Base-by-base conservation (phyloP, 2,329 filamentous ascomycete genomes). In the Fusarium circinatum region DNA sequence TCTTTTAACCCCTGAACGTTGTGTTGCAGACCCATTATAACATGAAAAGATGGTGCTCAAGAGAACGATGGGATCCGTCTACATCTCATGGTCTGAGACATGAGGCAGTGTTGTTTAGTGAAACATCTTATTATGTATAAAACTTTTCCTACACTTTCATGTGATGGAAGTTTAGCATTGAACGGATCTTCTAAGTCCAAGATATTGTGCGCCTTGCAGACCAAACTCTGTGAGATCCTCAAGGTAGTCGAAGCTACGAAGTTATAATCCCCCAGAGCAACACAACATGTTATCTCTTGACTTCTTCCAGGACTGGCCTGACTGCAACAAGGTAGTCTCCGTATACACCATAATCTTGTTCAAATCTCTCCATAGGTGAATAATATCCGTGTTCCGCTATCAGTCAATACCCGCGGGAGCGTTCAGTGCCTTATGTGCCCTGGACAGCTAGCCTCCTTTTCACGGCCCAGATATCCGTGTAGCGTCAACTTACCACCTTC, bases 91-190 rank as follows among this genome's bases (percentile, higher is more conserved):
- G 44, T 61, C 42, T 62, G 63, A 68, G 63, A 42, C 42, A 41
- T 28, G 55, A 68, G 65, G 63, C 65, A 48, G 65, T 68, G 65
- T 68, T 62, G 22, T 20, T 62, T 57, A 56, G 57, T 61, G 70
- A 61, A 66, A 65, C 64, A 41, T 51, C 48, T 30, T 26, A 70
- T 30, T n/a, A 70, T 52, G 64, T 68, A 34, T 47, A 54, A 52
- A 30, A 62, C 28, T 34, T 34, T 30, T 39, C 17, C 28, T 39
- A 4, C 54, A 45, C 36, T 68, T 26, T 22, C 13, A 48, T 41
- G 28, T 36, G 38, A 32, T 26, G 14, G 14, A 36, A 39, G 34
- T 41, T 28, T 20, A 30, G 18, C 30, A 30, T 34, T 22, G 18
- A 26, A 44, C 28, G 8, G 41, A 26, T 62, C 15, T 24, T 32